Base-by-base conservation (phyloP, 768 basidiomycete genomes). In the Pilatotrama ljubarskyi region DNA sequence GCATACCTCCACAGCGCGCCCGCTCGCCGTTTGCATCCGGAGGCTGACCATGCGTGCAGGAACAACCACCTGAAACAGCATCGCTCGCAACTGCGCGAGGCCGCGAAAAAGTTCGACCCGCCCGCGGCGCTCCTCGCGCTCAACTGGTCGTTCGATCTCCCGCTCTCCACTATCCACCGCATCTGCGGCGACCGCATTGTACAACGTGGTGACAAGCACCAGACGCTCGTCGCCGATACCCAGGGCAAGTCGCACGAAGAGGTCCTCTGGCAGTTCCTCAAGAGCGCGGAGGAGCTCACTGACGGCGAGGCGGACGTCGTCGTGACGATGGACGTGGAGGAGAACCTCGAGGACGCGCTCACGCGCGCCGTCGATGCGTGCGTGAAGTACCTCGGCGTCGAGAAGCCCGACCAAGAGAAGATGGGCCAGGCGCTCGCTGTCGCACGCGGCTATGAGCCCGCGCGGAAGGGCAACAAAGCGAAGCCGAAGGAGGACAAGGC, bases 51-150 rank as follows among this genome's bases (percentile, higher is more conserved):
- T 43, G 17, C 53, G 43, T 15, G 3, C 60, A 86, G 94, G 65
- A 98, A 99, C 73, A 98, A 98, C 72, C 96, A 99, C 68, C 79
- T 90, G 2, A 75, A 69, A 15, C 84, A 88, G 73, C 95, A 98
- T 69, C 90, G 95, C n/a, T 60, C 76, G 29, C 80, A 82, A 3
- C 80, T 99, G 0, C 83, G 85, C 17, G 80, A 84, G 1, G 81
- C 84, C 8, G 76, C 80, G 43, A 65, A 74, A 8, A 70, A 71
- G 22, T 69, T 76, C 5, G 57, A 64, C 41, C 80, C 85, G 4
- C 85, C 84, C 11, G 85, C 89, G 13, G 88, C 88, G 1, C 79
- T 95, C 15, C 77, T 98, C 56, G 95, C 88, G 0, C 82, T 98
- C 24, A 78, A 93, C 70, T 99, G 92, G 92, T 70, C 80, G 2